Evolutionary conservation across 805 yeast genomes (phyloP), one percentile per base, ranked within the genome.

Genomic region (Millerago galiae): DNA sequence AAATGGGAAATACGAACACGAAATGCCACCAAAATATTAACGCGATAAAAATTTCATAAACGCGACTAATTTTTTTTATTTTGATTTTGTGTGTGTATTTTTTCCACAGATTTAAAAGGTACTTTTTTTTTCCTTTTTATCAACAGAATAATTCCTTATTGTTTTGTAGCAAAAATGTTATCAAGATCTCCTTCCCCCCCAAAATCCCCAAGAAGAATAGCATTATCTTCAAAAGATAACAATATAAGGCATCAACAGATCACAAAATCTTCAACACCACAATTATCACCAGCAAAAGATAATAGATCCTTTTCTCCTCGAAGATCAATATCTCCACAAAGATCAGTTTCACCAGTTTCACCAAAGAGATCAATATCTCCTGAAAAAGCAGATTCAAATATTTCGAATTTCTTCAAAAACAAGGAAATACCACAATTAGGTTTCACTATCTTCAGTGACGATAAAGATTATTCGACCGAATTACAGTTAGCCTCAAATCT

Each of bases 381-480:
- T 8, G 16, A 29, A 29, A 14, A 29, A 11, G n/a, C 16, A 14
- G 24, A 21, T 21, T 18, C 43, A 8, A 21, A 31, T n/a, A 28
- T 38, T 8, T 30, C 46, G 8, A 35, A 15, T n/a, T 32, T 39
- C 12, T 43, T 43, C 24, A 29, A 35, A 15, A 21, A 32, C 28
- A 44, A 41, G 13, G 16, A 40, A 9, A 30, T 42, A 1, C 58
- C 55, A 18, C 34, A 38, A 8, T 41, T 53, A 13, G 52, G 50
- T 2, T 55, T 55, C 48, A 44, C 47, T 33, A 56, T 56, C 38
- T 56, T 45, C 34, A 52, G 48, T 26, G 60, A 56, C 16, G 45
- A 50, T 28, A 48, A 44, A 10, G 58, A 52, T 40, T 56, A 56
- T 39, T 34, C 49, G 13, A 42, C 55, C 1, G 53, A 45, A 29